phyloP scores from a whole-genome alignment of 73 alveolate species.

The Tetrahymena elliotti region DNA sequence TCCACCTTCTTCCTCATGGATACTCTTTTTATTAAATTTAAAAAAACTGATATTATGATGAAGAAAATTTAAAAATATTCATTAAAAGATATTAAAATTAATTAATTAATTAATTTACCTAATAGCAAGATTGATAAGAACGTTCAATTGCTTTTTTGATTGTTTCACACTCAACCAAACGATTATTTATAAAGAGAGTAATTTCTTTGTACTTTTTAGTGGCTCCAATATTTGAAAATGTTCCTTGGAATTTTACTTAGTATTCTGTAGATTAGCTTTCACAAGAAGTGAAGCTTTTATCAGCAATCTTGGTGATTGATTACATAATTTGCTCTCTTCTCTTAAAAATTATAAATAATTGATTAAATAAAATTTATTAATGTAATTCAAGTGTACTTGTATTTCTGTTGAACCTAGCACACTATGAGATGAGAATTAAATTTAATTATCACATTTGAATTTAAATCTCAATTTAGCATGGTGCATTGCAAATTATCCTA shows the following conservation, averaged over 20 bases:
- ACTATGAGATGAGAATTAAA: slow-evolving; percentile 2
- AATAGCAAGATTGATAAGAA: slow-evolving; percentile 41
- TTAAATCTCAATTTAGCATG: slow-evolving; percentile 4
- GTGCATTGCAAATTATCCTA: slow-evolving; percentile 2
- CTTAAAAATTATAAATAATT: not conserved
- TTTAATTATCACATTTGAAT: slow-evolving; percentile 4
- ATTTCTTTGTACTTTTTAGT: slow-evolving; percentile 38
- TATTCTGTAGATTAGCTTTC: not conserved
- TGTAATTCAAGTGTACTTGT: not conserved
- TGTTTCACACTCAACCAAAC: slow-evolving; percentile 64
- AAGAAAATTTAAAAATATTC: not conserved
- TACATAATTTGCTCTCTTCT: not conserved
- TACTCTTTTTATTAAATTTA: not conserved
- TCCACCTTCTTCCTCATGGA: slow-evolving; percentile 28
- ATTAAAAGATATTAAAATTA: slow-evolving; percentile 3
- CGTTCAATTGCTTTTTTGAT: slow-evolving; percentile 48
- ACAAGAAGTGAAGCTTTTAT: not conserved
- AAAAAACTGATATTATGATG: not conserved
- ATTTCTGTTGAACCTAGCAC: not conserved
- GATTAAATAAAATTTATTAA: not conserved
- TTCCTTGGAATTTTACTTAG: not conserved
- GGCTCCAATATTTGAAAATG: slow-evolving; percentile 16
- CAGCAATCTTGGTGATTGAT: not conserved
- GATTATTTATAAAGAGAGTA: slow-evolving; percentile 64
- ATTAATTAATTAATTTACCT: not conserved